A percentile compares a stretch with the other conserved stretches of the same genome.
Conservation (phyloP, 805 yeast species). For the Pichia deserticola region DNA sequence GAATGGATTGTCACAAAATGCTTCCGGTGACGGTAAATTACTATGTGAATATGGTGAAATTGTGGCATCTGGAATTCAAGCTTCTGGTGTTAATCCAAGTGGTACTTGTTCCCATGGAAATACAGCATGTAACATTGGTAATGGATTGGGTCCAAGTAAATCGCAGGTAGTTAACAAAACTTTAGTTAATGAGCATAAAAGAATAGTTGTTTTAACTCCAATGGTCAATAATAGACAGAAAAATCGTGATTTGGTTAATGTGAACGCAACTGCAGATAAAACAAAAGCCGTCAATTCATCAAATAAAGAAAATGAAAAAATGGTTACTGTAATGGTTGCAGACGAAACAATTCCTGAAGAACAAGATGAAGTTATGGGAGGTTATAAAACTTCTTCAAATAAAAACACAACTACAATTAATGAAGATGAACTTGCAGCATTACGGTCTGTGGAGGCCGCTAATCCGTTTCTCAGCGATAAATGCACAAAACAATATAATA, state of each 20-base stretch:
- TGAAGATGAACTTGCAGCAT: conserved; percentile 9
- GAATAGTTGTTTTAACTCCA: conserved; percentile 8
- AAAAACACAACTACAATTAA: neutral
- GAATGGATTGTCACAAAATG: conserved; percentile 1
- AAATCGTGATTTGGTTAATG: no score
- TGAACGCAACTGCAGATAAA: no score
- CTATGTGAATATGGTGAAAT: conserved; percentile 43
- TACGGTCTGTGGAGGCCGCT: conserved; percentile 11
- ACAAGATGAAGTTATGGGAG: neutral
- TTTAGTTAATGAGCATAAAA: conserved; percentile 30
- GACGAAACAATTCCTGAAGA: neutral
- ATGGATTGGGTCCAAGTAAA: conserved; percentile 55
- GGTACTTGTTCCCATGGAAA: conserved; percentile 20
- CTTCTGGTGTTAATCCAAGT: conserved; percentile 17
- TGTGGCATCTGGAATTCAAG: conserved; percentile 50
- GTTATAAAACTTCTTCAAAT: neutral
- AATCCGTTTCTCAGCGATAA: conserved; percentile 5
- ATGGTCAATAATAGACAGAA: neutral
- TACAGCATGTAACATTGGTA: conserved; percentile 30
- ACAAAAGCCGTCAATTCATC: neutral
- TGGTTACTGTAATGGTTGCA: neutral
- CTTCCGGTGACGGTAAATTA: conserved; percentile 15
- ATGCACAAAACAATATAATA: neutral
- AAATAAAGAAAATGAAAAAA: neutral
- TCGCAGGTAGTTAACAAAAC: conserved; percentile 50